These are phyloP conservation scores for Ascosphaera acerosa DNA, from an alignment of 2,329 filamentous ascomycete genomes.

Conservation along the genomic window DNA sequence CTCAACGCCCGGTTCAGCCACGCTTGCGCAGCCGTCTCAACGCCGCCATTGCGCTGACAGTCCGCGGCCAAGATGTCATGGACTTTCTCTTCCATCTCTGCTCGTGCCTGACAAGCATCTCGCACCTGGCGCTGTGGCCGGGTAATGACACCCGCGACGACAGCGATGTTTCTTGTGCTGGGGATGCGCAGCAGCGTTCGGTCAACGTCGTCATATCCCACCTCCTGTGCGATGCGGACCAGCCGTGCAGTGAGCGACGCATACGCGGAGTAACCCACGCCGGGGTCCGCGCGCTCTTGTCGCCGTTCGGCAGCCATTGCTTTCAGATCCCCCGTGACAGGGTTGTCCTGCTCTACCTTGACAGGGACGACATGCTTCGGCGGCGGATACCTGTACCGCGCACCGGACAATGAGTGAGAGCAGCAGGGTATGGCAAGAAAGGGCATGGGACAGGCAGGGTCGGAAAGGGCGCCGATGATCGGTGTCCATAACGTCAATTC, in stretches of 20 bases:
- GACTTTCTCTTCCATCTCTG: slow-evolving; percentile 27
- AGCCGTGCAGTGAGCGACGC: slow-evolving; percentile 64
- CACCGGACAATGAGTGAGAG: slow-evolving; percentile 62
- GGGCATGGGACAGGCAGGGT: slow-evolving; percentile 34
- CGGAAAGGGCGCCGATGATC: slow-evolving; percentile 42
- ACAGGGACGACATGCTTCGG: slow-evolving; percentile 6
- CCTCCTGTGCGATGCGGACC: slow-evolving; percentile 38
- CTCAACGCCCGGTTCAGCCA: slow-evolving; percentile 28
- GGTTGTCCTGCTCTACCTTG: no score
- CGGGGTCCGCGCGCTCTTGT: slow-evolving; percentile 11
- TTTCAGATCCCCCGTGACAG: slow-evolving; percentile 17
- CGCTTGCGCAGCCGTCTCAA: slow-evolving; percentile 19
- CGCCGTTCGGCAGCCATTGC: slow-evolving; percentile 15
- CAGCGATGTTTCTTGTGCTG: slow-evolving; percentile 6
- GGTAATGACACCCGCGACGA: slow-evolving; percentile 13
- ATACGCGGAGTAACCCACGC: slow-evolving; percentile 40
- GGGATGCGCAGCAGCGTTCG: slow-evolving; percentile 76
- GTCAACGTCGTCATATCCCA: slow-evolving; percentile 54
- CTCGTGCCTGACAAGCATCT: no score
- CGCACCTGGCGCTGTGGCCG: slow-evolving; percentile 29
- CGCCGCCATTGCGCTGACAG: slow-evolving; percentile 18
- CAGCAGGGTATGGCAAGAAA: slow-evolving; percentile 94
- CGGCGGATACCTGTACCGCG: slow-evolving; percentile 32
- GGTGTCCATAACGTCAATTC: slow-evolving; percentile 94
- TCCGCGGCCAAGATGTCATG: slow-evolving; percentile 34